Base-by-base conservation (phyloP, 1,284 basidiomycete species). In the Agroathelia rolfsii region DNA sequence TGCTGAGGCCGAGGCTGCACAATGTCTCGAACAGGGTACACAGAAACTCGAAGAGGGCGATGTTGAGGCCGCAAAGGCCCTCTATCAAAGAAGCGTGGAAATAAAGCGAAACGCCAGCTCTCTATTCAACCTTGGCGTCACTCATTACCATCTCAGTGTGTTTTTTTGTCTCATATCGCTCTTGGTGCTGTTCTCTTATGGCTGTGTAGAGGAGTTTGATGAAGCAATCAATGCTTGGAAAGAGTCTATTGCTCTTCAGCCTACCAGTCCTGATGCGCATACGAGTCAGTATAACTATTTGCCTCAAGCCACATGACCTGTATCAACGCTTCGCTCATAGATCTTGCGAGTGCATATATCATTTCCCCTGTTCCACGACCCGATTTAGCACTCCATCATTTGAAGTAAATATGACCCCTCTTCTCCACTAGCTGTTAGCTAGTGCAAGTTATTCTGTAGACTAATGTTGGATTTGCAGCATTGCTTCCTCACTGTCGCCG, bases 341-440 rank as follows among this genome's bases (percentile, higher is more conserved):
- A 93, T 62, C 65, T 96, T 24, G 92, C 92, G 25, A 92, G 85
- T 47, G 92, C 92, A 41, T 95, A 95, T 59, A 86, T 95, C 49
- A 77, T 94, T 50, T 85, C 84, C 32, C 72, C 76, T 52, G 76
- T 85, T 32, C 73, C 85, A 37, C 72, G 88, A 48, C 85, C 92
- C 35, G 89, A 94, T 61, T 72, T 93, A 41, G 92, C 92, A 20
- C 66, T 94, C 43, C 79, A 86, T 53, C 88, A 94, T 61, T 67
- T 94, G 41, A 74, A 78, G 82, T 83, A 63, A 37, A 43, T 35
- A 36, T 33, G 21, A 27, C 38, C 34, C 15, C 31, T 37, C 38
- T 46, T 40, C 45, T 44, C 46, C 44, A 42, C 43, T 38, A 34
- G 45, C 43, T 37, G 44, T 42, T 30, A 47, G 42, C 30, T 28